Conservation (phyloP, 768 basidiomycete genomes). For the Boletus pseudopeckii region DNA sequence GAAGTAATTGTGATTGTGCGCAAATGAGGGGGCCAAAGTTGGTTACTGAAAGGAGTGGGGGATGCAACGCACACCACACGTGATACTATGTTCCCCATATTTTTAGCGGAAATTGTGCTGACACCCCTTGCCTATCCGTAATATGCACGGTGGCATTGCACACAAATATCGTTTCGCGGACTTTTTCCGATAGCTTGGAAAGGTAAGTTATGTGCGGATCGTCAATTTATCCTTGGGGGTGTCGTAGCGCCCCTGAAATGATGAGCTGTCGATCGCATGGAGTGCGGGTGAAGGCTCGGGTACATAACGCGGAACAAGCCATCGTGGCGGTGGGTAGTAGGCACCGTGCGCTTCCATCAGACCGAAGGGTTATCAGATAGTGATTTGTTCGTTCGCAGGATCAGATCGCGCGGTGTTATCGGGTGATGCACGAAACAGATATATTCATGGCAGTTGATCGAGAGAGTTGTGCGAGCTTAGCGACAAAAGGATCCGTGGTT, state of each 20-base stretch:
- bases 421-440: neutral
- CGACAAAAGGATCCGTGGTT: neutral
- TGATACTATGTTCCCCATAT: neutral
- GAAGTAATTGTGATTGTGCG: neutral
- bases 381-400: neutral
- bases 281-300: neutral
- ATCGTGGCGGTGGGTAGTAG: neutral
- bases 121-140: neutral
- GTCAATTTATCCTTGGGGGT: conserved; percentile 3
- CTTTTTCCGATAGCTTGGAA: neutral
- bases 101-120: neutral
- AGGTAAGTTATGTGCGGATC: conserved; percentile 10
- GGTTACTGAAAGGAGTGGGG: neutral
- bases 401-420: conserved; percentile 13
- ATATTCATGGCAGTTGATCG: conserved; percentile 3
- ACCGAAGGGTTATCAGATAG: conserved; percentile 2
- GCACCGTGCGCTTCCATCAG: neutral
- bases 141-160: neutral
- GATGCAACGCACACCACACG: neutral
- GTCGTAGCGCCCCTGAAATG: neutral
- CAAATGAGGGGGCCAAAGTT: neutral
- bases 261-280: neutral
- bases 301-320: neutral
- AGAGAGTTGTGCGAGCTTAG: neutral
- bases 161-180: conserved; percentile 5